phyloP scores from a whole-genome alignment of 192 early-diverging fungal species.

The Phlyctochytrium bullatum region DNA sequence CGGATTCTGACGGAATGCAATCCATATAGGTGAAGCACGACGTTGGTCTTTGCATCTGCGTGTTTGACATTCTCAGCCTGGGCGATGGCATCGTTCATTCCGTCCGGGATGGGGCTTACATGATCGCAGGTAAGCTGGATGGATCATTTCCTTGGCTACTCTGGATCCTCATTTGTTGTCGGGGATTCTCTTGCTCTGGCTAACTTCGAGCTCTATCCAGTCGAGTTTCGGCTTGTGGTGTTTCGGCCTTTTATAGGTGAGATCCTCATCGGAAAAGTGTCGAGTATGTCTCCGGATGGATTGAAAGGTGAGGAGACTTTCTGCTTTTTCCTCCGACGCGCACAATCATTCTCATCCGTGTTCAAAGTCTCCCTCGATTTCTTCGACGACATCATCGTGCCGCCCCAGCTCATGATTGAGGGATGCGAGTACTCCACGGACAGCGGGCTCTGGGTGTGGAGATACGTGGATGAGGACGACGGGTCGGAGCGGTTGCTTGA shows the following conservation, averaged over 20 bases:
- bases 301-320: constrained; percentile 54
- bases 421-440: constrained; percentile 63
- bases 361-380: constrained; percentile 74
- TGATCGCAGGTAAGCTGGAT: constrained; percentile 59
- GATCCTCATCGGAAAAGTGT: constrained; percentile 76
- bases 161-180: too few relatives aligned
- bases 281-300: constrained; percentile 66
- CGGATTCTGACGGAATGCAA: background rate
- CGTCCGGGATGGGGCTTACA: constrained; percentile 74
- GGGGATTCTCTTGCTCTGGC: too few relatives aligned
- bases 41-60: constrained; percentile 85
- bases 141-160: constrained; percentile 2
- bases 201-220: too few relatives aligned
- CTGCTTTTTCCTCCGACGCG: constrained; percentile 7
- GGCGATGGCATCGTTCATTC: constrained; percentile 85
- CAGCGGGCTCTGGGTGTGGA: constrained; percentile 86
- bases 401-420: constrained; percentile 57
- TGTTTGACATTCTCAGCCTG: constrained; percentile 76
- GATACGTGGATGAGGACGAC: constrained; percentile 55
- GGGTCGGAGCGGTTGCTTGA: constrained; percentile 63
- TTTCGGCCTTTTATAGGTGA: constrained; percentile 92
- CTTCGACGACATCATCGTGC: constrained; percentile 89
- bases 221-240: constrained; percentile 80
- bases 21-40: constrained; percentile 72
- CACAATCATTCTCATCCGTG: constrained; percentile 7